These are phyloP conservation scores for Neopestalotiopsis rosae DNA, from an alignment of 2,329 filamentous ascomycete species.

Conservation along the genomic window DNA sequence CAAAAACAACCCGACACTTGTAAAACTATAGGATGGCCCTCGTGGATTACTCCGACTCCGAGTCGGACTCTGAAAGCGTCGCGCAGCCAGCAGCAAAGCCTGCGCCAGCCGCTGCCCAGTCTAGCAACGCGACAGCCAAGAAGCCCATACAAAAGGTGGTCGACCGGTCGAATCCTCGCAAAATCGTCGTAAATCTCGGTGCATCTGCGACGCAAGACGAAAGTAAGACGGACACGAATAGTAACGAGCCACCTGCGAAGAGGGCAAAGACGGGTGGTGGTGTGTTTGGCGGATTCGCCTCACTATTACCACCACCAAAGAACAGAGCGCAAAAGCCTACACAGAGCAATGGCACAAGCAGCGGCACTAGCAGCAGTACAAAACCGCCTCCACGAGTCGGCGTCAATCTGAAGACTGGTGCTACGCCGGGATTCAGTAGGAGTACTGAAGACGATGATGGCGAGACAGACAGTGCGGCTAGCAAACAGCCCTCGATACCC, in stretches of 20 bases:
- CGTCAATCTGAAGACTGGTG: conserved; percentile 81
- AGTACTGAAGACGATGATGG: conserved; percentile 40
- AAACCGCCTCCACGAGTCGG: conserved; percentile 54
- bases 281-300: conserved; percentile 81
- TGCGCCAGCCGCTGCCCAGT: conserved; percentile 23
- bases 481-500: conserved; percentile 55
- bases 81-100: conserved; percentile 45
- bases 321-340: conserved; percentile 46
- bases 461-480: conserved; percentile 46
- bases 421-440: conserved; percentile 80
- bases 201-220: conserved; percentile 49
- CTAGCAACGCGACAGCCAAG: conserved; percentile 47
- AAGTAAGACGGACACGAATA: conserved; percentile 35
- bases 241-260: conserved; percentile 71
- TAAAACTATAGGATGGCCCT: conserved; percentile 65
- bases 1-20: background rate
- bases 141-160: conserved; percentile 79
- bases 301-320: conserved; percentile 86
- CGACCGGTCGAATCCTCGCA: conserved; percentile 79
- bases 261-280: conserved; percentile 66
- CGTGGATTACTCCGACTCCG: conserved; percentile 84
- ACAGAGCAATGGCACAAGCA: conserved; percentile 31
- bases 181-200: conserved; percentile 82
- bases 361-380: conserved; percentile 30
- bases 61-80: conserved; percentile 67